Percentiles rank a stretch among this genome's conserved stretches.
phyloP scores from a whole-genome alignment of 2,329 filamentous ascomycete genomes.

The Metarhizium sp. region DNA sequence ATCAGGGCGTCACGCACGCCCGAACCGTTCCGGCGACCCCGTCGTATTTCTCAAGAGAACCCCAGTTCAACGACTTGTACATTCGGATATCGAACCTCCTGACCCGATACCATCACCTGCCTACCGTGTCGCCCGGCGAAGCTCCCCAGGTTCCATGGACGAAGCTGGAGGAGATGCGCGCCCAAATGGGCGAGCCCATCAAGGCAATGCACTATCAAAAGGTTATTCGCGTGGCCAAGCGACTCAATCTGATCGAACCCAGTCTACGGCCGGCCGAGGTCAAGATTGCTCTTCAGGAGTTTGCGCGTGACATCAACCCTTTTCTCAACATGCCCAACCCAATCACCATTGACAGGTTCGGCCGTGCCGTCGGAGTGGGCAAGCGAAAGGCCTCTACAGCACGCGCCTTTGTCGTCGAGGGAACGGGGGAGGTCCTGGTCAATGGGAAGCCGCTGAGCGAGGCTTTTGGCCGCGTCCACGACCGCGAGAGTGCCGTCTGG shows the following conservation, averaged over 20 bases:
- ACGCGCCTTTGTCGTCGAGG: conserved; percentile 82
- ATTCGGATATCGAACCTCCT: conserved; percentile 64
- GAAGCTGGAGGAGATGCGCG: conserved; percentile 65
- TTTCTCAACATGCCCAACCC: conserved; percentile 54
- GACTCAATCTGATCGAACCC: conserved; percentile 79
- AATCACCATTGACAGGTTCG: conserved; percentile 63
- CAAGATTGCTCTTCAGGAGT: conserved; percentile 51
- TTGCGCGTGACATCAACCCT: conserved; percentile 67
- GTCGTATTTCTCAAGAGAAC: conserved; percentile 89
- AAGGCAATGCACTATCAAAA: conserved; percentile 70
- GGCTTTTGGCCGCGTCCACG: conserved; percentile 79
- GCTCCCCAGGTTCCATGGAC: conserved; percentile 73
- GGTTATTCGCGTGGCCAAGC: conserved; percentile 65
- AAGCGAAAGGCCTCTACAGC: conserved; percentile 82
- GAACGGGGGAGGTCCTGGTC: conserved; percentile 78
- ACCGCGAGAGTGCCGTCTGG: conserved; percentile 92
- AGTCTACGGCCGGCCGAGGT: conserved; percentile 65
- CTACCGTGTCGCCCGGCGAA: conserved; percentile 54
- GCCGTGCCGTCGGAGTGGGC: conserved; percentile 71
- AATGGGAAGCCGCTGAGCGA: conserved; percentile 82
- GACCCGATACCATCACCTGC: conserved; percentile 64
- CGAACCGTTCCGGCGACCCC: conserved; percentile 76
- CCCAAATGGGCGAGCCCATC: conserved; percentile 60
- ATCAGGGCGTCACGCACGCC: conserved; percentile 37
- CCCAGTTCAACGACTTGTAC: conserved; percentile 77